Evolutionary conservation across 108 stramenopile genomes (phyloP).

Genomic region (Skeletonema tropicum): DNA sequence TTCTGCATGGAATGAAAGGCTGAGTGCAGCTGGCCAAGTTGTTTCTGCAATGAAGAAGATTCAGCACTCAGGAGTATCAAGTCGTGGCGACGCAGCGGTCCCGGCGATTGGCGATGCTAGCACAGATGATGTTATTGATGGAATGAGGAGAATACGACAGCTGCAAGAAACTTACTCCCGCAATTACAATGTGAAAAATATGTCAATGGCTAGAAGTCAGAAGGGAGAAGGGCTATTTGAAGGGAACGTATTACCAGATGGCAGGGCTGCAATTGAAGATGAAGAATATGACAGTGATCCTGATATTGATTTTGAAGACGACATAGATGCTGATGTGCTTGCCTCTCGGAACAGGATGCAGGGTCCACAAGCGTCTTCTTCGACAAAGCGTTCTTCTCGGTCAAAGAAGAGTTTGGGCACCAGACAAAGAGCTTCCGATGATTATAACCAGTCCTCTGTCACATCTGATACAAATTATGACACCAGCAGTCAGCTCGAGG

Average conservation of each 20-base stretch:
- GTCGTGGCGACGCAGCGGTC: conserved; percentile 56
- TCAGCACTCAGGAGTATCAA: conserved; percentile 38
- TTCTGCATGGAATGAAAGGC: conserved; percentile 90
- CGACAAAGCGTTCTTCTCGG: conserved; percentile 23
- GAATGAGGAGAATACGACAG: conserved; percentile 78
- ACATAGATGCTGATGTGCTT: conserved; percentile 87
- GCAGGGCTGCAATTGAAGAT: conserved; percentile 54
- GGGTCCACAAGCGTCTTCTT: conserved; percentile 31
- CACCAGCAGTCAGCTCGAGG: conserved; percentile 28
- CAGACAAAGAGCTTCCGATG: conserved; percentile 15
- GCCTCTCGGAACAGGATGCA: conserved; percentile 79
- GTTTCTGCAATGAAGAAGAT: conserved; percentile 90
- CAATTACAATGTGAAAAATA: conserved; percentile 76
- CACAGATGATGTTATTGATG: conserved; percentile 76
- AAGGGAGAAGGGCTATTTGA: conserved; percentile 44
- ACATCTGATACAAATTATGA: conserved; percentile 17
- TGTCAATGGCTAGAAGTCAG: conserved; percentile 60
- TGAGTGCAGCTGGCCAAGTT: conserved; percentile 82
- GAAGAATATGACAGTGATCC: conserved; percentile 80
- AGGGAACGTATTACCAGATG: conserved; percentile 46
- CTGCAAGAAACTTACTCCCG: conserved; percentile 78
- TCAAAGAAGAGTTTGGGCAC: conserved; percentile 51
- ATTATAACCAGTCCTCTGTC: conserved; percentile 21
- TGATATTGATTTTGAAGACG: conserved; percentile 75
- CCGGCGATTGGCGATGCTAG: conserved; percentile 64